Base-by-base conservation (phyloP, 1,284 basidiomycete species). In the Trichosporon asahii region DNA sequence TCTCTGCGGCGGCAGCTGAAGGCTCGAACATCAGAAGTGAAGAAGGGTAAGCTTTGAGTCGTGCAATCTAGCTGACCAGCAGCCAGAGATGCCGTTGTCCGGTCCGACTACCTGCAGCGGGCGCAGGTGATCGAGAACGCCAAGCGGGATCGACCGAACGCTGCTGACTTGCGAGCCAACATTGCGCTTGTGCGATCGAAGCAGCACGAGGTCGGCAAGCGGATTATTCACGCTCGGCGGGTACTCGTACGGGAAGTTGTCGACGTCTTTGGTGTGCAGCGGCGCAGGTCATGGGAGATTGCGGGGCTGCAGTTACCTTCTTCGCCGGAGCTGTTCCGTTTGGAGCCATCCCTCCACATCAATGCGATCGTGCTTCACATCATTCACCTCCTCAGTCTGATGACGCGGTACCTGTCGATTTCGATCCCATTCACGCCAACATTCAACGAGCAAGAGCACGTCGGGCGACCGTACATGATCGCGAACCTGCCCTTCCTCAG, bases 351-450 rank as follows among this genome's bases (percentile, higher is more conserved):
- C 0, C 35, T 67, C 18, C 65, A 65, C n/a, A 73, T 81, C 66
- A 82, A 82, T 65, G 81, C 75, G 7, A 78, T 79, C 2, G 40
- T 82, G 0, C 44, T 72, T 2, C 80, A 82, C 69, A 75, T 74
- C 1, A 60, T 79, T 33, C 81, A 82, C 67, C 75, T 82, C 1
- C 68, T 82, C 23, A 70, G 71, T 12, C 76, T 82, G 9, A 65
- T 82, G 66, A 79, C 80, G 4, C 65, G 68, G 2, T 82, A 82
- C 64, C 76, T 82, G 23, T 79, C 80, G 18, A 72, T 82, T 31
- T 69, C 76, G 0, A 73, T 82, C 0, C 81, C 81, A 1, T 82
- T 79, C 67, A 64, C 64, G 1, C 78, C 78, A 1, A 66, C 66
- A 0, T 72, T 72, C 14, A 72, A 73, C 3, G 67, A 74, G n/a